Evolutionary conservation across 1,284 basidiomycete species (phyloP), one percentile per base, ranked within the genome.

Genomic region (Neolentinus lepideus): DNA sequence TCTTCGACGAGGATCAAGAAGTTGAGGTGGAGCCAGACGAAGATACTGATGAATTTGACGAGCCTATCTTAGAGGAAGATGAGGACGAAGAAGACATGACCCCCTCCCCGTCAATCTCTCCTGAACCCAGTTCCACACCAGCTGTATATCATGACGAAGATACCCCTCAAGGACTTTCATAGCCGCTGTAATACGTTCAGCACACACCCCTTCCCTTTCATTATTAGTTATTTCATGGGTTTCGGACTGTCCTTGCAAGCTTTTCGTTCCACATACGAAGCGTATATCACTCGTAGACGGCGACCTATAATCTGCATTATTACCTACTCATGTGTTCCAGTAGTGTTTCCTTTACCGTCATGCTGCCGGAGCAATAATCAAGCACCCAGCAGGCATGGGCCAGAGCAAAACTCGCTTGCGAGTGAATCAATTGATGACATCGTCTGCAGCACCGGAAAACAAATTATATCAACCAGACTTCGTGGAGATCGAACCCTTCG

Each of bases 41-140:
- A 19, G 70, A 69, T 21, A 66, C 67, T 46, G 72, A 69, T 19
- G 76, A 79, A 57, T 71, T 73, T 60, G 77, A 77, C 52, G 74
- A 70, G 53, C 72, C 76, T 24, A 79, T 79, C 47, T 66, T 71
- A 8, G 76, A 78, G 58, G 76, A 78, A 56, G 77, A 79, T 27
- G 76, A 79, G 57, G 71, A 71, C 52, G 71, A 70, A 14, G 68
- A 67, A 19, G 62, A 66, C 24, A 21, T 26, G 11, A 25, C 27
- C 14, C 47, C 47, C 4, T 50, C 47, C 22, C 24, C 47, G 16
- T 26, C 22, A 4, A 21, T n/a, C 10, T 26, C 47, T 26, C 47
- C 47, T 6, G 47, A 50, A 21, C 24, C 22, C 10, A 16, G 6
- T 29, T n/a, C 27, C 47, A 26, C 47, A 14, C 22, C 47, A 29